These are phyloP conservation scores for Coccomyxa sp. DNA, from an alignment of 139 green algal genomes.

Conservation along the genomic window DNA sequence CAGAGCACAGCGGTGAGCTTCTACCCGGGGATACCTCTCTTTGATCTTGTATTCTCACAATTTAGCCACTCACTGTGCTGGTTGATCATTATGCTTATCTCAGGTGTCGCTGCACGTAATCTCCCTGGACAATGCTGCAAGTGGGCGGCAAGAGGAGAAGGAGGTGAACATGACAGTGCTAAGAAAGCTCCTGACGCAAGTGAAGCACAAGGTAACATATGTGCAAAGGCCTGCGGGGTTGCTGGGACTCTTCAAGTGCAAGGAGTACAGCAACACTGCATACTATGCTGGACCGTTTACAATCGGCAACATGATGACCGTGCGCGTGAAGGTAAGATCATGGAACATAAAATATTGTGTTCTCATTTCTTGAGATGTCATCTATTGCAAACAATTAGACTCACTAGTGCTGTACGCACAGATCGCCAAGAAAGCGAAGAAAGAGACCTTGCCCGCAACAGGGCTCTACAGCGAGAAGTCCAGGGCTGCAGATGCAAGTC, in stretches of 20 bases:
- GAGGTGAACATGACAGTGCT: constrained; percentile 10
- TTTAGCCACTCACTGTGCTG: too few relatives aligned
- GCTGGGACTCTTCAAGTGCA: constrained; percentile 6
- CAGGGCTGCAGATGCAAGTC: background rate
- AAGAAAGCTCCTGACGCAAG: background rate
- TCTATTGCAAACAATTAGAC: too few relatives aligned
- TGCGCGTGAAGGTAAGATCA: constrained; percentile 20
- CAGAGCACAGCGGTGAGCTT: background rate
- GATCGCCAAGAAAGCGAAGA: constrained; percentile 16
- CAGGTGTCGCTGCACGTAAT: constrained; percentile 2
- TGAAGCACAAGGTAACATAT: background rate
- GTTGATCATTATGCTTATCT: background rate
- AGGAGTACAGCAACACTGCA: constrained; percentile 12
- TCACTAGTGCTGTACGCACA: background rate
- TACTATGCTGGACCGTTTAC: constrained; percentile 9
- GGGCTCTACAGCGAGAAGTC: constrained; percentile 11
- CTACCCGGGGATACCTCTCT: background rate
- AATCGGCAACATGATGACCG: constrained; percentile 13
- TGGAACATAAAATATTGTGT: background rate
- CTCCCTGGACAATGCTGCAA: constrained; percentile 6
- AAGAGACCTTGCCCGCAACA: constrained; percentile 8
- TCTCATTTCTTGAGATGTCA: background rate
- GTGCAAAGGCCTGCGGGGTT: constrained; percentile 3
- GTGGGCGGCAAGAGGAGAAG: background rate
- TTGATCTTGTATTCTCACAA: background rate